Base-by-base conservation (phyloP, 192 early-diverging fungal genomes). In the Borealophlyctis nickersoniae region DNA sequence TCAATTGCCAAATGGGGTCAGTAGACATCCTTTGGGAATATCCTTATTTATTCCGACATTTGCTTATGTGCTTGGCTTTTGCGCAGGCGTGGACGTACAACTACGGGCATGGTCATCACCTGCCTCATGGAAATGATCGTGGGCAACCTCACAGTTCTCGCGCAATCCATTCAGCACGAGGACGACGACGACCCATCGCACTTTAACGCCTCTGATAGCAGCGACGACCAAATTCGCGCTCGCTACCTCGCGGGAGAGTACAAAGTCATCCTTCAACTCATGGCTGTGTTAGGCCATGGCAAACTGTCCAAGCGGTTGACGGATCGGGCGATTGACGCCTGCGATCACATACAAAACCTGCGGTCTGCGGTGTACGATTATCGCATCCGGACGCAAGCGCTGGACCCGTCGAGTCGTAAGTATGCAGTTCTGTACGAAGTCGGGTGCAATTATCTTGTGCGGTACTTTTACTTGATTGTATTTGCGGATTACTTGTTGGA, bases 1-100 rank as follows among this genome's bases (percentile, higher is more conserved):
- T 86, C 67, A 87, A 87, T 49, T 87, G 86, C 66, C 86, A 87
- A 64, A 87, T 87, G 86, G 86, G 86, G 77, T 76, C 59, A 0
- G 36, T 67, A 19, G 4, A 11, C 14, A 22, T n/a, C 24, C 24
- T 23, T 31, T 63, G 23, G 14, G 22, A 16, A 63, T 62, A n/a
- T n/a, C n/a, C n/a, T n/a, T n/a, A n/a, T n/a, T n/a, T 14, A 19
- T 65, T 63, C 22, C n/a, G 9, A 23, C 2, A 23, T n/a, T 70
- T 58, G 27, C 22, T 1, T 51, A 26, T 26, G 22, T 67, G n/a
- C 3, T 34, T 67, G 36, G 16, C n/a, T n/a, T 52, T 29, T n/a
- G 14, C 14, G 13, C 63, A 67, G 60, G 9, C 83, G 86, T 3
- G 86, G 86, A 9, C 72, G 86, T 5, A 87, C 86, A 16, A 87